These are phyloP conservation scores for Ganoderma boninense DNA, from an alignment of 1,284 basidiomycete species.

Conservation along the genomic window DNA sequence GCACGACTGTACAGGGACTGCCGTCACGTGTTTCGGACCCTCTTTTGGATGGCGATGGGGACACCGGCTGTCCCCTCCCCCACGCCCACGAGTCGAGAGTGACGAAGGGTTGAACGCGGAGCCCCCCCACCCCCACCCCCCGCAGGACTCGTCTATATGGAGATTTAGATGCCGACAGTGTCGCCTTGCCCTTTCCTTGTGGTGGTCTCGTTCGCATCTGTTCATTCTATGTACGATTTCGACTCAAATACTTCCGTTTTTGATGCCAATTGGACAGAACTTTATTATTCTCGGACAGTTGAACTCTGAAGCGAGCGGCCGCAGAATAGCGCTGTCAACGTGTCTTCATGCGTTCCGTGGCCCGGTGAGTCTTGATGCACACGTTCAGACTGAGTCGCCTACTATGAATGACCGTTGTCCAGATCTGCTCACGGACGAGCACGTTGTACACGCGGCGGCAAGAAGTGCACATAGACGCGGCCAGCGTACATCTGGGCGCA, in stretches of 20 bases:
- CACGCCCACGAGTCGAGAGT: neutral
- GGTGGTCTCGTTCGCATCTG: neutral
- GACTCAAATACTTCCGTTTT: neutral
- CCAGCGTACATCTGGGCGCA: neutral
- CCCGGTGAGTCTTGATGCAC: neutral
- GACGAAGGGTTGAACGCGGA: no score
- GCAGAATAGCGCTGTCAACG: neutral
- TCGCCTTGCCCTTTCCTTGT: neutral
- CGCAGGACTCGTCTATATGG: neutral
- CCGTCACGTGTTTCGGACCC: constrained; percentile 8
- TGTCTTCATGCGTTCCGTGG: neutral
- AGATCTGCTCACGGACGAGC: neutral
- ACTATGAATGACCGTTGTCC: neutral
- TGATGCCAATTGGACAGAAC: neutral
- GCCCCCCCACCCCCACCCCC: no score
- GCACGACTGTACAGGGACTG: constrained; percentile 1
- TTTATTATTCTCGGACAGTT: neutral
- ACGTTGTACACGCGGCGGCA: neutral
- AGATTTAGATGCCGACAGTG: neutral
- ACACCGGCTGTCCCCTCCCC: neutral
- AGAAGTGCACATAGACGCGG: neutral
- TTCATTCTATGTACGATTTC: neutral
- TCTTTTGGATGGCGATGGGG: neutral
- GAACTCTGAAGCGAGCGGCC: neutral
- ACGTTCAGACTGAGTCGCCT: neutral